A percentile compares a stretch with the other conserved stretches of the same genome.
These are phyloP conservation scores for Tubosaeta brunneosetosa DNA, from an alignment of 768 basidiomycete genomes.

Conservation along the genomic window DNA sequence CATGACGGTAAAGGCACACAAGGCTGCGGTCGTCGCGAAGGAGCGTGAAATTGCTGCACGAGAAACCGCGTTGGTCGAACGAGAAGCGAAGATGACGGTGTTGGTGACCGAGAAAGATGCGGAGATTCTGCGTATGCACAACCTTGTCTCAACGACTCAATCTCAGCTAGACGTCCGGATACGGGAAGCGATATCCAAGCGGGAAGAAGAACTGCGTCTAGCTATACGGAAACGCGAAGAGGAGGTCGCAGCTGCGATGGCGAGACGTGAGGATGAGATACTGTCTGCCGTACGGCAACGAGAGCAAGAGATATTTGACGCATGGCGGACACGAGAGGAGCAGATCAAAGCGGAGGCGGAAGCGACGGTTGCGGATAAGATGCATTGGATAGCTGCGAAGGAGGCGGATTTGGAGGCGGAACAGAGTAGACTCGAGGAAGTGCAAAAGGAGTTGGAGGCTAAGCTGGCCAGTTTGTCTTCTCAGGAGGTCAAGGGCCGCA, in stretches of 20 bases:
- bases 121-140: constrained; percentile 51
- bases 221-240: constrained; percentile 65
- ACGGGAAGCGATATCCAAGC: constrained; percentile 53
- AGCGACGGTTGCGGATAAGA: constrained; percentile 33
- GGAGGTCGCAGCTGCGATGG: constrained; percentile 62
- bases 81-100: constrained; percentile 47
- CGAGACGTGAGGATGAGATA: constrained; percentile 65
- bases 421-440: constrained; percentile 43
- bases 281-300: constrained; percentile 60
- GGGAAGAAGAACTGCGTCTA: constrained; percentile 66
- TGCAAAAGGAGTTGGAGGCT: constrained; percentile 47
- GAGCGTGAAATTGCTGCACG: constrained; percentile 63
- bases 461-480: constrained; percentile 44
- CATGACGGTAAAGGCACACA: constrained; percentile 59
- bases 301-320: constrained; percentile 58
- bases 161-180: constrained; percentile 42
- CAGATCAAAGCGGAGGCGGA: constrained; percentile 49
- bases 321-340: constrained; percentile 52
- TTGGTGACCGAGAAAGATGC: constrained; percentile 53
- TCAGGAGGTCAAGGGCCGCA: constrained; percentile 35
- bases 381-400: constrained; percentile 45
- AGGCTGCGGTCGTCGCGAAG: constrained; percentile 46
- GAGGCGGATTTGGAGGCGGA: constrained; percentile 54
- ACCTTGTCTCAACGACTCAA: constrained; percentile 37
- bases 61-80: constrained; percentile 51